Percentiles rank a stretch among this genome's conserved stretches.
phyloP scores from a whole-genome alignment of 2,329 filamentous ascomycete species.

The Ophiosphaerella narmari region DNA sequence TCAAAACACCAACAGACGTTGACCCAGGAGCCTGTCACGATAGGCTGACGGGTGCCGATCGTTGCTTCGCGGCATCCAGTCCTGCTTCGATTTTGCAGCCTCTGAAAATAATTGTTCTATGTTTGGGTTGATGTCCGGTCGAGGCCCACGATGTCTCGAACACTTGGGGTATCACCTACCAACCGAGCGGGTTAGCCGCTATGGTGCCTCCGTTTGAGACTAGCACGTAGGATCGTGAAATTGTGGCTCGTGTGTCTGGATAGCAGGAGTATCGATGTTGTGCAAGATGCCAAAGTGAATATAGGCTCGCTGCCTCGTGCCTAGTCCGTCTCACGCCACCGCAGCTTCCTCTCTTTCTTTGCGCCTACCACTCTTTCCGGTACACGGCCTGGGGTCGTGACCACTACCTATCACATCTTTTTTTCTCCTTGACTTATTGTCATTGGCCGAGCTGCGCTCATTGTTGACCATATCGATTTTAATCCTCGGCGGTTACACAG shows the following conservation, averaged over 20 bases:
- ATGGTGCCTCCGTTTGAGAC: constrained; percentile 41
- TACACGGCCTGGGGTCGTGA: constrained; percentile 30
- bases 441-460: constrained; percentile 40
- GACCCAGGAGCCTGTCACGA: constrained; percentile 22
- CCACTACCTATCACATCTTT: constrained; percentile 11
- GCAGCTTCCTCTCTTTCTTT: constrained; percentile 22
- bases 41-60: constrained; percentile 23
- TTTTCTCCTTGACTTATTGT: constrained; percentile 18
- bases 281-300: constrained; percentile 37
- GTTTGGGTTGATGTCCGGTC: constrained; percentile 31
- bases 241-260: constrained; percentile 33
- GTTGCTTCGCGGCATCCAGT: constrained; percentile 15
- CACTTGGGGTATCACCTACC: constrained; percentile 36
- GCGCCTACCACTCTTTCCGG: constrained; percentile 13
- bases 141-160: constrained; percentile 38
- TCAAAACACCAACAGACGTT: constrained; percentile 10
- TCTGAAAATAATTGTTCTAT: constrained; percentile 28
- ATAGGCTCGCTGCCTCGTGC: constrained; percentile 36
- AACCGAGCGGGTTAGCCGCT: constrained; percentile 35
- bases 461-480: constrained; percentile 23
- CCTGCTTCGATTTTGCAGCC: constrained; percentile 20
- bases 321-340: constrained; percentile 25
- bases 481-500: constrained; percentile 17
- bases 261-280: constrained; percentile 25
- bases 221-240: constrained; percentile 37